Percentiles rank a stretch among this genome's conserved stretches.
These are phyloP conservation scores for Rhodosporidiobolus sp. DNA, from an alignment of 768 basidiomycete genomes.

Conservation along the genomic window DNA sequence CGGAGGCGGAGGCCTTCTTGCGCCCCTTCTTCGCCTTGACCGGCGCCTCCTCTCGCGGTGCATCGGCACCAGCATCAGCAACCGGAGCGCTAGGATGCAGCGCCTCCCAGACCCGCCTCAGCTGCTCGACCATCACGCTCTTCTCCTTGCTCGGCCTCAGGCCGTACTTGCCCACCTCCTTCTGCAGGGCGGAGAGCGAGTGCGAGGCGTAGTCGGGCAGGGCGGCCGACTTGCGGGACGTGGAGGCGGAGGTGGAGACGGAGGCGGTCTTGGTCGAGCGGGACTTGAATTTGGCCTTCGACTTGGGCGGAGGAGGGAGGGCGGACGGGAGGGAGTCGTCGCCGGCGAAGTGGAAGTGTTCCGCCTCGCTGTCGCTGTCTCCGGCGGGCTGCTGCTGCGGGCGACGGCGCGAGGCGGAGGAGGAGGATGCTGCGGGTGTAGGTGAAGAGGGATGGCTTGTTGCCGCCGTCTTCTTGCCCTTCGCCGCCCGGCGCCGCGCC, in stretches of 20 bases:
- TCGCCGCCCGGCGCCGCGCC: neutral
- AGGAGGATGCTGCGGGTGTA: no score
- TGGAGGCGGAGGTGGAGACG: neutral
- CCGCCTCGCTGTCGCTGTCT: neutral
- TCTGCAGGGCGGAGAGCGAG: conserved; percentile 20
- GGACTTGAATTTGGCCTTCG: no score
- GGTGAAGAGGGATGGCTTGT: neutral
- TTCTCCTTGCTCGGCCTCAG: conserved; percentile 30
- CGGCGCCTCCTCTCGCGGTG: no score
- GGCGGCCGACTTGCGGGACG: no score
- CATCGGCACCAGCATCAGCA: neutral
- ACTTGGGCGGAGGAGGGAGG: neutral
- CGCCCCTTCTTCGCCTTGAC: neutral
- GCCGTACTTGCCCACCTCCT: conserved; percentile 28
- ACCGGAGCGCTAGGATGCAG: conserved; percentile 2
- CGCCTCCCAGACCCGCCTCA: conserved; percentile 30
- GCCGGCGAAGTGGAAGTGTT: neutral
- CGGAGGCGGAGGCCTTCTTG: conserved; percentile 17
- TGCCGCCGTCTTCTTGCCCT: neutral
- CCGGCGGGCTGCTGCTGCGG: neutral
- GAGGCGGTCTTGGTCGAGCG: neutral
- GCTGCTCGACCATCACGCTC: conserved; percentile 27
- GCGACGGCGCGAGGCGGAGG: neutral
- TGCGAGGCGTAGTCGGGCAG: conserved; percentile 24
- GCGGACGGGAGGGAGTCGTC: neutral